Conservation (phyloP, 129 eudicot species). For the Erigeron canadensis region DNA sequence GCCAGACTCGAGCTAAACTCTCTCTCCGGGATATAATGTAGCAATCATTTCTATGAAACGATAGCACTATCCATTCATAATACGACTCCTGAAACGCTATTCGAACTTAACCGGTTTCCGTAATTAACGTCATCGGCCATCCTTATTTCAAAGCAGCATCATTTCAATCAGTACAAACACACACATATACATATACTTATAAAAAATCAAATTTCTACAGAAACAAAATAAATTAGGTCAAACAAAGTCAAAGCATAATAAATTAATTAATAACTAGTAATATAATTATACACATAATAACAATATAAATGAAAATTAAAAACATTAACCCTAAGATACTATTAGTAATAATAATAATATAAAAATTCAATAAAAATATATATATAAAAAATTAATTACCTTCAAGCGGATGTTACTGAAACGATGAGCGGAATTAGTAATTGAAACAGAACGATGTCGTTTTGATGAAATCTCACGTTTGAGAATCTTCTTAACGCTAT, state of each 20-base stretch:
- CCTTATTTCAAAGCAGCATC: too few species aligned
- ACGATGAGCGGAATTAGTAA: constrained; percentile 30
- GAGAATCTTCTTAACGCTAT: constrained; percentile 35
- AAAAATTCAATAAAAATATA: neutral
- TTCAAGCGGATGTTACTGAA: constrained; percentile 36
- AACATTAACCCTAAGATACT: neutral
- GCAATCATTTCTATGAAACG: too few species aligned
- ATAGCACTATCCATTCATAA: too few species aligned
- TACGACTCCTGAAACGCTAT: too few species aligned
- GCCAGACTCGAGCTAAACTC: too few species aligned
- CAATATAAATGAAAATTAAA: neutral
- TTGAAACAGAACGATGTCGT: constrained; percentile 34
- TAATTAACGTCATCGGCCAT: too few species aligned
- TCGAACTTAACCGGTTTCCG: too few species aligned
- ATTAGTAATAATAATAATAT: neutral
- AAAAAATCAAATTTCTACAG: neutral
- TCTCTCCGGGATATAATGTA: too few species aligned
- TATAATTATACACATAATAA: constrained; percentile 8
- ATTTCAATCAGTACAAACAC: too few species aligned
- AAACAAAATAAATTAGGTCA: neutral
- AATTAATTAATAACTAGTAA: neutral
- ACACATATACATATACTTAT: too few species aligned
- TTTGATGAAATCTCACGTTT: constrained; percentile 44
- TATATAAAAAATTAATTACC: constrained; percentile 23
- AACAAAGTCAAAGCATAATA: neutral